Evolutionary conservation across 2,329 filamentous ascomycete genomes (phyloP), one percentile per base, ranked within the genome.

Genomic region (Biscogniauxia sp.): DNA sequence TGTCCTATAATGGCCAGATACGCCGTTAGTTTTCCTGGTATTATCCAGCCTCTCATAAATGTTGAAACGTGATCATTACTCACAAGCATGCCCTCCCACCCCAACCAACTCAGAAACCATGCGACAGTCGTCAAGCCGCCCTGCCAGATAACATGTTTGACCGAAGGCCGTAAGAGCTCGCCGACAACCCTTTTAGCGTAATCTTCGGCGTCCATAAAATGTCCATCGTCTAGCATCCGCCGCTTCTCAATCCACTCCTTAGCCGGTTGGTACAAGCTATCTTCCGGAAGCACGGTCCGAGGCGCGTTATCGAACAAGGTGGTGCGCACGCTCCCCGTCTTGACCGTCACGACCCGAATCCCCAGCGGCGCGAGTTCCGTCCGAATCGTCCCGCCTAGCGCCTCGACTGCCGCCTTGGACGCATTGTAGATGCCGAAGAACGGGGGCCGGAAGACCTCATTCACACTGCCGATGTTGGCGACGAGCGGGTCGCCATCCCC

Each of bases 401-500:
- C 59, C 17, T 72, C 69, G 9, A 71, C 53, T 3, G 69, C 69
- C 0, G 70, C 70, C 52, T 72, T 72, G 0, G 69, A 69, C n/a
- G 70, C 69, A 58, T 69, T 70, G 54, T 70, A 72, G 37, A 62
- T 52, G 15, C 64, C 58, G 53, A 70, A 59, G 54, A 69, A 68
- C 11, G 63, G 59, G 1, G 64, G 64, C 1, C 59, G 66, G n/a
- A 68, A 45, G 50, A 64, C 60, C 13, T 56, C 45, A 55, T 70
- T 71, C 15, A 70, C 53, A 52, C 68, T 70, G 51, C 64, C 54
- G 20, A 70, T 50, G 51, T 69, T 70, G 17, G 59, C 70, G 3
- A 72, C 64, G 11, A 70, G 9, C 1, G 64, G 19, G 49, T 61
- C 54, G 17, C 50, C 52, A 13, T 58, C 58, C 19, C 23, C 23